Evolutionary conservation across 2,329 filamentous ascomycete genomes (phyloP).

Genomic region (Rhynchosporium secalis): DNA sequence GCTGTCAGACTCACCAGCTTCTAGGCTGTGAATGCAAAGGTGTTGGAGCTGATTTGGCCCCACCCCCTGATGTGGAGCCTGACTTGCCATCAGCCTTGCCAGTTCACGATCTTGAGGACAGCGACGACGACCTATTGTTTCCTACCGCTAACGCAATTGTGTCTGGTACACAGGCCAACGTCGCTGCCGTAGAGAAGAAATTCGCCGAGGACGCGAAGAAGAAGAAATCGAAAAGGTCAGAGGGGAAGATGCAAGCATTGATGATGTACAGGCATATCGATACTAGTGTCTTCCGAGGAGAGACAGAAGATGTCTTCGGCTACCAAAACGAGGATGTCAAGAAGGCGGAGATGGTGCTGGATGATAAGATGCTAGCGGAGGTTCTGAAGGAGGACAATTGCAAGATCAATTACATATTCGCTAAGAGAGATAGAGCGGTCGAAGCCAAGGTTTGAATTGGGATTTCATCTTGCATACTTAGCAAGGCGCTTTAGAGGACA

Average conservation of each 20-base stretch:
- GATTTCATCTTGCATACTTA: constrained; percentile 19
- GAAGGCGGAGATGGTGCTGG: constrained; percentile 42
- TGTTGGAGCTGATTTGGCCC: constrained; percentile 42
- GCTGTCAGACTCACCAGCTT: constrained; percentile 68
- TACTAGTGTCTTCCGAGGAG: constrained; percentile 41
- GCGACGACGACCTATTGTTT: constrained; percentile 37
- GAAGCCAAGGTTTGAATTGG: constrained; percentile 2
- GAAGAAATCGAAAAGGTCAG: constrained; percentile 37
- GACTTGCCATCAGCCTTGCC: background rate
- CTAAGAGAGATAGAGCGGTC: constrained; percentile 39
- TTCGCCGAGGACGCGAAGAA: constrained; percentile 40
- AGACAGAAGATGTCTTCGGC: constrained; percentile 38
- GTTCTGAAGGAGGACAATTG: constrained; percentile 47
- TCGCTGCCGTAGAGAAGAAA: constrained; percentile 46
- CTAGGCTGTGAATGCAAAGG: constrained; percentile 64
- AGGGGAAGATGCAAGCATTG: constrained; percentile 48
- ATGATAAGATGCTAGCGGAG: constrained; percentile 51
- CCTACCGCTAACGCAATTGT: constrained; percentile 35
- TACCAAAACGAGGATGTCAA: constrained; percentile 40
- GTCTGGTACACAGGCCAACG: constrained; percentile 47
- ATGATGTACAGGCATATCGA: constrained; percentile 58
- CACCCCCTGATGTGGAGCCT: constrained; percentile 25
- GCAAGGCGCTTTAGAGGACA: constrained; percentile 22
- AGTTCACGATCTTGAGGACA: constrained; percentile 33
- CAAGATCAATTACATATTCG: constrained; percentile 51